A percentile compares a stretch with the other conserved stretches of the same genome.
Conservation (phyloP, 371 early-diverging fungal species). For the Mucor piriformis region DNA sequence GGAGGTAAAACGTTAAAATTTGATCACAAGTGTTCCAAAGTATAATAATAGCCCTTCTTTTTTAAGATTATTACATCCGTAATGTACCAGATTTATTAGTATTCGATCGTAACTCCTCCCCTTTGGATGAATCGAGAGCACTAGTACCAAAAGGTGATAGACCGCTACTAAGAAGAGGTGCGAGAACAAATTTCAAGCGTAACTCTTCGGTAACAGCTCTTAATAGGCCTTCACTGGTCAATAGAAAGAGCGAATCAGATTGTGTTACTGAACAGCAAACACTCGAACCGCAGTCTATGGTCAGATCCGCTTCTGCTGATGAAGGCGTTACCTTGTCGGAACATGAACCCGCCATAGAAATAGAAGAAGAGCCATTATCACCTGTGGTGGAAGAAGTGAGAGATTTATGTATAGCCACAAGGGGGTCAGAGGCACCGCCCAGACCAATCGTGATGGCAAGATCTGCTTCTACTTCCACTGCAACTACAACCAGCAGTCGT, state of each 20-base stretch:
- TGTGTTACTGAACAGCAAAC: background rate
- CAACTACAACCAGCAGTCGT: background rate
- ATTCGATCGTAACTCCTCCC: slow-evolving; percentile 55
- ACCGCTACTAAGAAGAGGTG: slow-evolving; percentile 51
- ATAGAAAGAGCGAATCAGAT: slow-evolving; percentile 23
- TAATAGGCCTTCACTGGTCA: slow-evolving; percentile 4
- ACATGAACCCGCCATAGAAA: background rate
- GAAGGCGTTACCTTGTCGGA: slow-evolving; percentile 16
- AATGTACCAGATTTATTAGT: slow-evolving; percentile 44
- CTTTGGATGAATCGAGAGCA: slow-evolving; percentile 49
- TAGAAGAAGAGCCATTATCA: slow-evolving; percentile 4
- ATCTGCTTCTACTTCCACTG: slow-evolving; percentile 10
- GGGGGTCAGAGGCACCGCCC: slow-evolving; percentile 2
- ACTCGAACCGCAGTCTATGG: background rate
- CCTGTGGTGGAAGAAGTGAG: slow-evolving; percentile 14
- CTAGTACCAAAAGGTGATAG: slow-evolving; percentile 53
- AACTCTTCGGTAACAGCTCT: slow-evolving; percentile 33
- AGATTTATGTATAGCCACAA: slow-evolving; percentile 10
- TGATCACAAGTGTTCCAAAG: no score
- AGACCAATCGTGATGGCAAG: slow-evolving; percentile 2
- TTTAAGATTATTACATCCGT: slow-evolving; percentile 2
- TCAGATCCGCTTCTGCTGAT: background rate
- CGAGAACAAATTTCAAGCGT: slow-evolving; percentile 55
- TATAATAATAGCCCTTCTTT: background rate
- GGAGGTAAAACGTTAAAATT: slow-evolving; percentile 32